Conservation (phyloP, 305 asterid species). For the Solanum hybrid region DNA sequence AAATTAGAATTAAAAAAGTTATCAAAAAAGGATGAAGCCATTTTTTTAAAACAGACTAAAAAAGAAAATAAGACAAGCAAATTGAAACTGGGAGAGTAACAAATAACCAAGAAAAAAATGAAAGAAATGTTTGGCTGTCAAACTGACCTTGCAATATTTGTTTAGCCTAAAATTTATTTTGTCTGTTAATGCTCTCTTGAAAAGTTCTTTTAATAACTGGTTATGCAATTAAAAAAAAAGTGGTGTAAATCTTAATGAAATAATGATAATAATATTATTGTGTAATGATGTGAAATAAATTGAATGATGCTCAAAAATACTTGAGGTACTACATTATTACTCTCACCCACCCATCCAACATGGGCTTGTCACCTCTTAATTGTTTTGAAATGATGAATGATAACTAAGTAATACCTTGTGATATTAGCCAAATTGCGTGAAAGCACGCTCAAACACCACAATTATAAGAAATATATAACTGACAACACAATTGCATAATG, state of each 20-base stretch:
- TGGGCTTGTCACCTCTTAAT: background rate
- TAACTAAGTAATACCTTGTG: background rate
- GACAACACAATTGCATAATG: background rate
- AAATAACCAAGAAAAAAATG: background rate
- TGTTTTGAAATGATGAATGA: background rate
- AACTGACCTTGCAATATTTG: background rate
- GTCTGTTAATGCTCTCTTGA: background rate
- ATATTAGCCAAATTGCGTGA: background rate
- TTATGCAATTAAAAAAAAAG: background rate
- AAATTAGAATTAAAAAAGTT: background rate
- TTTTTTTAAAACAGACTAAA: background rate
- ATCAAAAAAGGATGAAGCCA: background rate
- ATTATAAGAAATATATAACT: background rate
- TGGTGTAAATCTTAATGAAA: background rate
- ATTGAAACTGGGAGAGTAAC: background rate
- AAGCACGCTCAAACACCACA: background rate
- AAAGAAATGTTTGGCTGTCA: background rate
- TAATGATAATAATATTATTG: background rate
- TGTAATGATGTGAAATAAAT: background rate
- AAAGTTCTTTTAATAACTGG: background rate
- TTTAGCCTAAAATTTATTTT: background rate
- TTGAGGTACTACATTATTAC: background rate
- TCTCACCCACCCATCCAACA: background rate
- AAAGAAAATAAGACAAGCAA: background rate
- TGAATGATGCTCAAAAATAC: background rate